Conservation (phyloP, 2,329 filamentous ascomycete genomes). For the Venturia aucupariae region DNA sequence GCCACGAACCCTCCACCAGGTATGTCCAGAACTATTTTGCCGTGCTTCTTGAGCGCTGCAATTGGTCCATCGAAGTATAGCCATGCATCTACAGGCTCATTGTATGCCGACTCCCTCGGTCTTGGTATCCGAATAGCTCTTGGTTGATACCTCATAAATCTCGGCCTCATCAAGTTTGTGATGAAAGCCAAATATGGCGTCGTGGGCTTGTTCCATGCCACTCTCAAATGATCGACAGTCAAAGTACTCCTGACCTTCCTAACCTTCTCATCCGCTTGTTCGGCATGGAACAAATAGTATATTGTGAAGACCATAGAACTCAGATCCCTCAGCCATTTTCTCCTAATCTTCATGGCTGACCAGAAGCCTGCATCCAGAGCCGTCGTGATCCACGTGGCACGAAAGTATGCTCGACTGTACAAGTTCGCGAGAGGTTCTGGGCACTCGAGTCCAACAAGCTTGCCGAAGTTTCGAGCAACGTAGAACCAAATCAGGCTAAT, state of each 20-base stretch:
- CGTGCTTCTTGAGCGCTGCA: constrained; percentile 64
- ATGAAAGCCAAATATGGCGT: constrained; percentile 75
- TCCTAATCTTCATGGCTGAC: constrained; percentile 89
- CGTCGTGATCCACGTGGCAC: constrained; percentile 93
- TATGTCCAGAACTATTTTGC: constrained; percentile 74
- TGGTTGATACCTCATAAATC: constrained; percentile 71
- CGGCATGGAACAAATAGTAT: constrained; percentile 88
- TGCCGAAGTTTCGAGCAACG: constrained; percentile 84
- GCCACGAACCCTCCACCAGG: constrained; percentile 93
- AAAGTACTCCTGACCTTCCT: constrained; percentile 77
- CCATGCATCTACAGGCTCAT: constrained; percentile 76
- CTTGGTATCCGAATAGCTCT: constrained; percentile 76
- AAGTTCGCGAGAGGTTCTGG: constrained; percentile 91
- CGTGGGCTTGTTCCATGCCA: constrained; percentile 92
- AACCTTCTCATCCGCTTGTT: constrained; percentile 94
- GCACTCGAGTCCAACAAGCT: constrained; percentile 79
- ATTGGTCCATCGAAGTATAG: constrained; percentile 89
- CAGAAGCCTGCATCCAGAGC: constrained; percentile 94
- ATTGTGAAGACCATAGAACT: constrained; percentile 74
- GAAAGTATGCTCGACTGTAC: constrained; percentile 86
- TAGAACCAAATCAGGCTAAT: constrained; percentile 88
- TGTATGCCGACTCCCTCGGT: constrained; percentile 70
- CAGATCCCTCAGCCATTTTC: constrained; percentile 72
- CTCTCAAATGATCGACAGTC: constrained; percentile 82
- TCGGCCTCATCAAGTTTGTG: constrained; percentile 63